Evolutionary conservation across 2,329 filamentous ascomycete species (phyloP), one percentile per base, ranked within the genome.

Genomic region (Penicillium sp.): DNA sequence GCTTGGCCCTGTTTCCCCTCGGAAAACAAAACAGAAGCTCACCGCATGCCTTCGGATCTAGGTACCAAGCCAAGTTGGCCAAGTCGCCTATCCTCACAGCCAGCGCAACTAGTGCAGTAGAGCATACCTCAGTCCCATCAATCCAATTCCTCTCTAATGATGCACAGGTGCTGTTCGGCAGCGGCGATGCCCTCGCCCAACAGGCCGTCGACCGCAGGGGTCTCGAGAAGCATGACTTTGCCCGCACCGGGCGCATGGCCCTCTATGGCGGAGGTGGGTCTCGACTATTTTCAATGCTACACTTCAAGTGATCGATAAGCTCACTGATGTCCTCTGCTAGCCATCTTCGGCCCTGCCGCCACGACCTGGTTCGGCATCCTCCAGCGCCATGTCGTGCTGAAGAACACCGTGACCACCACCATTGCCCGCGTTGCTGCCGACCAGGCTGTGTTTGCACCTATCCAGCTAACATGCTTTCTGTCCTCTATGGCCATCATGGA

Each of bases 121-220:
- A 67, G 54, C 10, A 9, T 3, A 7, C 23, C 4, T 19, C 13
- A 13, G 56, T n/a, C 53, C 31, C 21, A 19, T 2, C 13, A 2
- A 20, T 4, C 13, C 13, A 4, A 20, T 17, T 7, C 8, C n/a
- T 17, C 17, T 37, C 7, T 25, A n/a, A 9, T 7, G 26, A 13
- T 10, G 3, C 16, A 15, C 50, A 82, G 79, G 65, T 97, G 44
- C 83, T 98, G 49, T 98, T 97, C 65, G 90, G 86, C 43, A 87
- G 89, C 10, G 93, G 93, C 58, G 93, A 98, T 71, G 76, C 85
- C 45, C 83, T 94, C 53, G 88, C 93, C 25, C 93, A 98, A 70
- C 91, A 97, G 70, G 75, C 81, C 23, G 86, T 98, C 44, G 91
- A 97, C 71, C 83, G 81, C 65, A 83, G 78, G 58, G 90, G 89